Base-by-base conservation (phyloP, 2,329 filamentous ascomycete genomes). In the Trichoderma atrobrunneum region DNA sequence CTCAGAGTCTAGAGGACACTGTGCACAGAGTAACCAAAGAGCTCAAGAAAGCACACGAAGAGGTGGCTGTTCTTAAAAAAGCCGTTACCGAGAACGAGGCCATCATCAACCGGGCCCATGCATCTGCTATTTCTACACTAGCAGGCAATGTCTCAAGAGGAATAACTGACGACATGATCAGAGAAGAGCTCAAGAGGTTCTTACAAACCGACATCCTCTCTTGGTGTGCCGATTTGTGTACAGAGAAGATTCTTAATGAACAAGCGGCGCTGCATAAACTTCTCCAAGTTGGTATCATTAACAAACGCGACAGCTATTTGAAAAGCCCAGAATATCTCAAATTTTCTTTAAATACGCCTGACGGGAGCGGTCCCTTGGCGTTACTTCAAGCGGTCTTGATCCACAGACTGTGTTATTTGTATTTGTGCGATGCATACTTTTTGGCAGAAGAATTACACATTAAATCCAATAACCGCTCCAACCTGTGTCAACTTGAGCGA, bases 171-270 rank as follows among this genome's bases (percentile, higher is more conserved):
- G 60, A 63, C 5, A 7, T 43, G 60, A 43, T 63, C 5, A 43
- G 34, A 43, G 60, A 63, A 63, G 34, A 26, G 4, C 60, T 63
- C 34, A 63, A 43, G 1, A 63, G 14, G 16, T 30, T 63, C 24
- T 43, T 63, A 3, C 60, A 63, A 3, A 63, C 14, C 3, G 60
- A 63, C 0, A 4, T 63, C 16, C 12, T 63, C 16, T 63, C 60
- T 8, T 63, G 60, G 60, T 63, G 60, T n/a, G 60, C 60, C 34
- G 60, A 63, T 10, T 24, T 63, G 14, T 39, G 60, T 3, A 24
- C 24, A 4, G 60, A 28, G 21, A 28, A 3, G 3, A 28, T 63
- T 18, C 12, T 26, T 16, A 7, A 63, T n/a, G 60, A 39, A 24
- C 1, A 18, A 1, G 34, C 21, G 11, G 60, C 21, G 1, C 1